phyloP scores from a whole-genome alignment of 1,284 basidiomycete genomes.

The Ustilago sp. region DNA sequence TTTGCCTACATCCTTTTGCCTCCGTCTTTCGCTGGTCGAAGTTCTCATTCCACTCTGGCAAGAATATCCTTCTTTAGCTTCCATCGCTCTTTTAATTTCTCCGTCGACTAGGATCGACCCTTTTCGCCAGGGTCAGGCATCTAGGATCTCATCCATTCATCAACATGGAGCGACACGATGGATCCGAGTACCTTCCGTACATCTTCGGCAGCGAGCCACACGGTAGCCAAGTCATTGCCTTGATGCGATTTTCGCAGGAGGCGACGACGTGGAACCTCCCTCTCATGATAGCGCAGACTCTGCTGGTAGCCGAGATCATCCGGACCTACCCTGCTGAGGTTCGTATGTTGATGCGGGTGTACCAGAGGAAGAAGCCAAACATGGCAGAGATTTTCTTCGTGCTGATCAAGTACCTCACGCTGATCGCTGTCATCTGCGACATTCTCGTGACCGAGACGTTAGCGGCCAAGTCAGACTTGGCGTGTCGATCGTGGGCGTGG shows the following conservation, averaged over 20 bases:
- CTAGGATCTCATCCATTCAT: background rate
- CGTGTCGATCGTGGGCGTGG: slow-evolving; percentile 42
- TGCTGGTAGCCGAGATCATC: slow-evolving; percentile 40
- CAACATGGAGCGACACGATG: slow-evolving; percentile 48
- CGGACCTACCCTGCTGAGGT: slow-evolving; percentile 46
- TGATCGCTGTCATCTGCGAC: slow-evolving; percentile 32
- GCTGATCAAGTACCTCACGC: slow-evolving; percentile 42
- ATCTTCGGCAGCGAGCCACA: slow-evolving; percentile 26
- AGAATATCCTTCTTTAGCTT: background rate
- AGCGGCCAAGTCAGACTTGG: slow-evolving; percentile 18
- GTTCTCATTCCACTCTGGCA: background rate
- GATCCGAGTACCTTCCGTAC: slow-evolving; percentile 24
- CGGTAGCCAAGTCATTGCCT: slow-evolving; percentile 21
- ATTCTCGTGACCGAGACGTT: slow-evolving; percentile 38
- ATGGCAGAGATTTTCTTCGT: slow-evolving; percentile 54
- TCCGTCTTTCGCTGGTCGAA: slow-evolving; percentile 16
- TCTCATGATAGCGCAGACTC: slow-evolving; percentile 28
- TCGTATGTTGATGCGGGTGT: slow-evolving; percentile 27
- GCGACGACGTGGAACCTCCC: slow-evolving; percentile 38
- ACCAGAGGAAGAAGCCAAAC: slow-evolving; percentile 35
- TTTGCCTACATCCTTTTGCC: background rate
- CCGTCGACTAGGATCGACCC: slow-evolving; percentile 4
- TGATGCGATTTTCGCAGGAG: slow-evolving; percentile 35
- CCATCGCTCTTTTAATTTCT: background rate
- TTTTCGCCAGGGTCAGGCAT: slow-evolving; percentile 6